Evolutionary conservation across 2,329 filamentous ascomycete genomes (phyloP), one percentile per base, ranked within the genome.

Genomic region (Fusarium vanettenii): DNA sequence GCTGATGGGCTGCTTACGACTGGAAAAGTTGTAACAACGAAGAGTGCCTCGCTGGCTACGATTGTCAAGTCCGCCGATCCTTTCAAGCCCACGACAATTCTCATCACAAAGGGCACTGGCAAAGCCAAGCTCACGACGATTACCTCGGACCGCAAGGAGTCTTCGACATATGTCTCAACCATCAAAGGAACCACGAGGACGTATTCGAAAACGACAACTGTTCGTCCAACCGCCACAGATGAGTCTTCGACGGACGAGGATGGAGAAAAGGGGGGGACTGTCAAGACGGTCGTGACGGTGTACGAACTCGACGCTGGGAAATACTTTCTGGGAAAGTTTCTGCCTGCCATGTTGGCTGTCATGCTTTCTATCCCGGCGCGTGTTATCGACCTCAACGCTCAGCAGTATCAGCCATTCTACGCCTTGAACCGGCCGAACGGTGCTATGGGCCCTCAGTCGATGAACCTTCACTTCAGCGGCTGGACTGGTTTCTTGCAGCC

Each of bases 381-480:
- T n/a, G 81, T 87, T 37, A 80, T 87, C 72, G 84, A 86, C 72
- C 78, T 82, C 68, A 85, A 85, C 68, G 84, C 81, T 5, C 85
- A 85, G 65, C 78, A 85, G 1, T 85, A 85, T 60, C 84, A 85
- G 65, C 86, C 86, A 4, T 88, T 87, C 72, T 83, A 85, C 64
- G 81, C 84, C 5, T 78, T 89, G 31, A 81, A 84, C n/a, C 79
- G 74, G 8, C 71, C 79, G 0, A 75, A 80, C 6, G 86, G 86
- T 4, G 84, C 84, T 0, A 64, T 77, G 0, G 86, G 86, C 0
- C 73, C 78, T 1, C 81, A 86, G 45, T 87, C 86, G 0, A 80
- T 88, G 61, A 85, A 82, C 6, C 80, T 87, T 10, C 81, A 85
- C 66, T 87, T 86, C 33, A 67, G 75, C 5, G 85, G 85, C 0